phyloP scores from a whole-genome alignment of 352 stramenopile species.

The Phytophthora foliorum region DNA sequence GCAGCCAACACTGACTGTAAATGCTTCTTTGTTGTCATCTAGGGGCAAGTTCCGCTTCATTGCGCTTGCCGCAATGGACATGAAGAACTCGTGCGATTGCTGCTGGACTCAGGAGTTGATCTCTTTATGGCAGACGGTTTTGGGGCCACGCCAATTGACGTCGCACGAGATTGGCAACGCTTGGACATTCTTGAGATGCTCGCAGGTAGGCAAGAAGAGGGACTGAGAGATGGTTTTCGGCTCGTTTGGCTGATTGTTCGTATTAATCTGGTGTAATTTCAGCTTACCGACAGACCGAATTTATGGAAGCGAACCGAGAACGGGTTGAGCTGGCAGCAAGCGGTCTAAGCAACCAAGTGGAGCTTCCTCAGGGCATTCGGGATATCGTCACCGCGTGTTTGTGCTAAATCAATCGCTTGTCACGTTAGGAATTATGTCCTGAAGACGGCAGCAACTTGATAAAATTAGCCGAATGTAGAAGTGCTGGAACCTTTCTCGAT shows the following conservation, averaged over 20 bases:
- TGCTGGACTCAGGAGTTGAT: constrained; percentile 42
- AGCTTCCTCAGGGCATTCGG: constrained; percentile 23
- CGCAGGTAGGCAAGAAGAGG: constrained; percentile 36
- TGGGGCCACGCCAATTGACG: constrained; percentile 57
- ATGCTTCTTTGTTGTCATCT: neutral
- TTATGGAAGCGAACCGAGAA: constrained; percentile 30
- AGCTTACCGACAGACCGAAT: constrained; percentile 30
- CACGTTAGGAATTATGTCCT: neutral
- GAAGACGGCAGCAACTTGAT: constrained; percentile 8
- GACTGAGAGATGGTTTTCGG: neutral
- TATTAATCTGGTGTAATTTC: neutral
- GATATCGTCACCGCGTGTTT: constrained; percentile 26
- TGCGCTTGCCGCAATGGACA: constrained; percentile 71
- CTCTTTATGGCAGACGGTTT: constrained; percentile 62
- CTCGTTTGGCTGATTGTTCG: neutral
- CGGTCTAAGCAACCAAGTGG: constrained; percentile 28
- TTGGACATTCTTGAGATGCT: constrained; percentile 60
- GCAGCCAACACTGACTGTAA: neutral
- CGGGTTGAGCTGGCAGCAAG: constrained; percentile 32
- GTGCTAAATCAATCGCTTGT: constrained; percentile 16
- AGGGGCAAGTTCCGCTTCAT: constrained; percentile 67
- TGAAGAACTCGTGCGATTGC: constrained; percentile 48
- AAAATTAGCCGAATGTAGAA: constrained; percentile 19
- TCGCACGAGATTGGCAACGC: constrained; percentile 68
- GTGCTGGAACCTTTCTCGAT: neutral